Percentiles rank a stretch among this genome's conserved stretches.
Conservation (phyloP, 2,329 filamentous ascomycete species). For the Triangularia verruculosa region DNA sequence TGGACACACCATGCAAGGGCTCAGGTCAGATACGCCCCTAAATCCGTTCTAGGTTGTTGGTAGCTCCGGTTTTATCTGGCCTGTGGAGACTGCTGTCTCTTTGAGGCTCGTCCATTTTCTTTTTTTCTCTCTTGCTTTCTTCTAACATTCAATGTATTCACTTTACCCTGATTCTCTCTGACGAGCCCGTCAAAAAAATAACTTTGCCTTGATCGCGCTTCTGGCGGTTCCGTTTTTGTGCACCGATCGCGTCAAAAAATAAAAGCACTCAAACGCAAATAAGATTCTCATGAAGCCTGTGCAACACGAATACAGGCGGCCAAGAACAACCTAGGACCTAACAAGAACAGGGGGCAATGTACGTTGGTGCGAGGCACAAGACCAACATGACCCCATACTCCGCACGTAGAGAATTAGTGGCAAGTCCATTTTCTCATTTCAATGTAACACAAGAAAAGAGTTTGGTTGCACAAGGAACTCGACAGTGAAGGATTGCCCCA, state of each 20-base stretch:
- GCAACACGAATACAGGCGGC: background rate
- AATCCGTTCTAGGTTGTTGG: background rate
- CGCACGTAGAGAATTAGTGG: background rate
- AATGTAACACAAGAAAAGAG: background rate
- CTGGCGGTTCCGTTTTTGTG: background rate
- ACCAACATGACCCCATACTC: background rate
- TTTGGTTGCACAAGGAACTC: background rate
- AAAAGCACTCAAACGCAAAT: background rate
- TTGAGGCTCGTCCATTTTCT: background rate
- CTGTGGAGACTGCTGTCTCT: slow-evolving; percentile 2
- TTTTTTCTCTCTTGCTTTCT: background rate
- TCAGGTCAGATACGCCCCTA: background rate
- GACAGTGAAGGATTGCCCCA: background rate
- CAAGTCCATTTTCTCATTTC: background rate
- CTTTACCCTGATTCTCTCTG: background rate
- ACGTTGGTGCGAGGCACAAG: background rate
- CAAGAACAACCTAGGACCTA: background rate
- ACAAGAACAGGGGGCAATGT: background rate
- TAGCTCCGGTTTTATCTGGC: background rate
- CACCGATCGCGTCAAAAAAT: background rate
- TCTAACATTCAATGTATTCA: background rate
- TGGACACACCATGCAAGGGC: background rate
- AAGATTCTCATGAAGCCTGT: background rate
- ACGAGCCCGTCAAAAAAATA: background rate
- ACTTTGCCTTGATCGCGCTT: background rate